Percentiles rank a stretch among this genome's conserved stretches.
Conservation (phyloP, 257 asterid species). For the Nicotiana tomentosiformis region DNA sequence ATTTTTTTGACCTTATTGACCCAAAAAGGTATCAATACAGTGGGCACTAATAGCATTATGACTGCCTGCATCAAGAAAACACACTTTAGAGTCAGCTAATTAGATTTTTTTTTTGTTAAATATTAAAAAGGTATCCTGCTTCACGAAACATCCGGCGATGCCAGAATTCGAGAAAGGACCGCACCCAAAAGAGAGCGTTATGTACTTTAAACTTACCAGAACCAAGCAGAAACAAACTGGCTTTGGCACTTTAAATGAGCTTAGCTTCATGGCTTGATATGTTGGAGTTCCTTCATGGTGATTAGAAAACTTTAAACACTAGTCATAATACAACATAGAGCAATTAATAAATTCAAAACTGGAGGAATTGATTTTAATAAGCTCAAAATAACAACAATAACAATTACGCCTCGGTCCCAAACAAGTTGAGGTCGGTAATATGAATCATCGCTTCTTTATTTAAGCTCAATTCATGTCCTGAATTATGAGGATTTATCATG, state of each 20-base stretch:
- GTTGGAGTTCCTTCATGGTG: neutral
- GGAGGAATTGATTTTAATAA: too few species aligned
- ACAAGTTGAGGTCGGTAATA: too few species aligned
- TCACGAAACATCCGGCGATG: too few species aligned
- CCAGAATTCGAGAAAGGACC: too few species aligned
- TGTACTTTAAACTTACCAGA: constrained; percentile 25
- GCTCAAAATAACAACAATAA: too few species aligned
- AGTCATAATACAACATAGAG: neutral
- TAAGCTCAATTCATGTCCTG: too few species aligned
- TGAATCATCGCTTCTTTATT: too few species aligned
- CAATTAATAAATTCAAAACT: too few species aligned
- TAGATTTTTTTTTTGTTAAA: neutral
- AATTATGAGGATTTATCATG: too few species aligned
- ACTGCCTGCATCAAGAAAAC: constrained; percentile 27
- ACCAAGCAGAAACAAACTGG: constrained; percentile 32
- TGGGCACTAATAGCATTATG: constrained; percentile 33
- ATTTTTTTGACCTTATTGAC: constrained; percentile 24
- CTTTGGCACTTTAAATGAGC: constrained; percentile 30
- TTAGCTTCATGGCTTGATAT: constrained; percentile 21
- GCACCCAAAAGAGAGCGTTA: too few species aligned
- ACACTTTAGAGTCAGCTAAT: neutral
- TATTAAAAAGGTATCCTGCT: too few species aligned
- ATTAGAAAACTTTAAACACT: neutral
- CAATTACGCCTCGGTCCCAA: too few species aligned
- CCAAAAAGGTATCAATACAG: constrained; percentile 41